Evolutionary conservation across 2,329 filamentous ascomycete species (phyloP), one percentile per base, ranked within the genome.

Genomic region (Pyrenochaeta sp.): DNA sequence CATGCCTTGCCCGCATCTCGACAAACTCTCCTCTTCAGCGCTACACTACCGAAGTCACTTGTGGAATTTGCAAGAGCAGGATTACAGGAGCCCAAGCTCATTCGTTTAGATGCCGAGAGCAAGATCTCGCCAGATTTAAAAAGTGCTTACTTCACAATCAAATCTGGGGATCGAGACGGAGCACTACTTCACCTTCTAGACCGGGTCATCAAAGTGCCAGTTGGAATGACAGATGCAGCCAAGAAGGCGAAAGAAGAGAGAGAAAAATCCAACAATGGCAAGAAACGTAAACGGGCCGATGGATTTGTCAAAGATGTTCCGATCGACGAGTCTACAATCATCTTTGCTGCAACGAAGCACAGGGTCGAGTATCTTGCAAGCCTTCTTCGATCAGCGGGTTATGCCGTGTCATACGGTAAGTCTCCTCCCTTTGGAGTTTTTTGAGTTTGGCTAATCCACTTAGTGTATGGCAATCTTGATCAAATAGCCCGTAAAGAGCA

Each of bases 121-220:
- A 99, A 99, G 72, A 86, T 99, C 4, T 96, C 95, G 0, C 92
- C 94, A 0, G 93, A 97, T 61, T 80, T 99, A n/a, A 85, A 97
- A 69, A 96, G 87, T 62, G 92, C 90, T 1, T 99, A 96, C 73
- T 97, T 99, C 71, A 88, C 87, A 1, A 83, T 97, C 59, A 99
- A 97, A 70, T 87, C 88, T 40, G 86, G 85, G 1, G 94, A 99
- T 66, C 96, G 96, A 73, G 95, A 99, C 71, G 94, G 90, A 7
- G 90, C 92, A 0, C 76, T 99, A 35, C 76, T 99, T 5, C 88
- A 97, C 60, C 84, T 99, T 40, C 78, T 99, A 2, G 86, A 95
- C 57, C 89, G 97, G 53, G 80, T 99, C 26, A 96, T 99, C 71
- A 89, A 95, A 65, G 89, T 99, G 75, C 94, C 94, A 2, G 79